Percentiles rank a stretch among this genome's conserved stretches.
These are phyloP conservation scores for Candida dendrica DNA, from an alignment of 805 yeast genomes.

Conservation along the genomic window DNA sequence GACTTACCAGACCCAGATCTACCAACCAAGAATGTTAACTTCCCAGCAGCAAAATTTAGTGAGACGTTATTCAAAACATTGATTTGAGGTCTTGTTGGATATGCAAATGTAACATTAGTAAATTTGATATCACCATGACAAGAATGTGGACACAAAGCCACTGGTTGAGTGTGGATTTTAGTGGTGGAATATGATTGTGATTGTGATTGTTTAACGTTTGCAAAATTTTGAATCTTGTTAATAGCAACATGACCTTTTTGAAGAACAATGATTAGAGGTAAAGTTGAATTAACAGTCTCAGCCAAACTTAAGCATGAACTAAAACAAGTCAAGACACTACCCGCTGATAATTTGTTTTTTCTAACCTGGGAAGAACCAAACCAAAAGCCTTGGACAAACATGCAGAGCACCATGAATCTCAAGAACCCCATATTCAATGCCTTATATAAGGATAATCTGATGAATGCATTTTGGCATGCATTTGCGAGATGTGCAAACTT, in stretches of 20 bases:
- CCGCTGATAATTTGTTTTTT: conserved; percentile 41
- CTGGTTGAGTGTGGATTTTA: too few species aligned
- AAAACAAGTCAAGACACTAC: conserved; percentile 74
- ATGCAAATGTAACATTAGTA: conserved; percentile 50
- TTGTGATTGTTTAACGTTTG: background rate
- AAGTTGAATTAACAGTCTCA: conserved; percentile 43
- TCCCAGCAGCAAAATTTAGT: conserved; percentile 37
- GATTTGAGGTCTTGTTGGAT: conserved; percentile 47
- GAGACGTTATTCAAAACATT: conserved; percentile 41
- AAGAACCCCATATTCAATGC: conserved; percentile 51
- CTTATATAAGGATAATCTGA: conserved; percentile 37
- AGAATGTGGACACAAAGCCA: conserved; percentile 7
- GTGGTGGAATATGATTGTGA: too few species aligned
- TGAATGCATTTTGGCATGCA: conserved; percentile 30
- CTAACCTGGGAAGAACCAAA: conserved; percentile 70
- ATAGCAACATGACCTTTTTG: conserved; percentile 73
- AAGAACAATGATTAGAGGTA: conserved; percentile 51
- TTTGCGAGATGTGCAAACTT: conserved; percentile 30
- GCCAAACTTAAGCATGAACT: conserved; percentile 75
- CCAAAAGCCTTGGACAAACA: conserved; percentile 92
- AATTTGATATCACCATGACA: conserved; percentile 48
- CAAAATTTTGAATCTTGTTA: conserved; percentile 35
- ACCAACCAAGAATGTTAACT: conserved; percentile 67
- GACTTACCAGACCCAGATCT: conserved; percentile 93
- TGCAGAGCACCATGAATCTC: conserved; percentile 51